Base-by-base conservation (phyloP, 768 basidiomycete species). In the Suillus alpinus region DNA sequence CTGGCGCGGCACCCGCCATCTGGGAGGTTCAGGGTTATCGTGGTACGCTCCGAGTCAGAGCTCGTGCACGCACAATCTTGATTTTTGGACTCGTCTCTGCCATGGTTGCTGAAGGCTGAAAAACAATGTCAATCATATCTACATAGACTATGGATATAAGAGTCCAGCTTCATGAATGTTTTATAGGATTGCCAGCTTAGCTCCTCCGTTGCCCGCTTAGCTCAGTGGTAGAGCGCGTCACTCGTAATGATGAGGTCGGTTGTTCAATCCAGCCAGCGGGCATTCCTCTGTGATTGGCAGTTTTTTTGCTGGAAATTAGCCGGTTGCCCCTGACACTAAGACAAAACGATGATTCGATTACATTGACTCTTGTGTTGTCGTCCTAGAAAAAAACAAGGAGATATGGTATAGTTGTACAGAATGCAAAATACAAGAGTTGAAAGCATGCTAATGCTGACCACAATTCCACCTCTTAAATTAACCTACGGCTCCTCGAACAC, bases 1-100 rank as follows among this genome's bases (percentile, higher is more conserved):
- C 92, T 0, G 87, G 78, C 43, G 87, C 78, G 20, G 92, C 89
- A 58, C 93, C 92, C 66, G 88, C 88, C 75, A 98, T 83, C 95
- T 98, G 53, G 29, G 59, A 20, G 39, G 26, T 69, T 69, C 10
- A 18, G 14, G 9, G 18, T 29, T 18, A 18, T 55, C 18, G 37
- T 26, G 23, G 23, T 16, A 55, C 14, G 16, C 9, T 31, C 29
- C 26, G 7, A 50, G 29, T 31, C 31, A 32, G 10, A 50, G 31
- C 16, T 31, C 18, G 29, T 31, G 43, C 29, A 40, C 61, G 34
- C 59, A 71, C 73, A 39, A 75, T 74, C 56, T 67, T 75, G 39
- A 74, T 73, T 65, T 74, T 74, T 8, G 73, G 68, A 1, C 63
- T 29, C 12, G 56, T 23, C 31, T 75, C 74, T 20, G 73, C 39